Percentiles rank a stretch among this genome's conserved stretches.
These are phyloP conservation scores for Colletotrichum melonis DNA, from an alignment of 2,329 filamentous ascomycete species.

Conservation along the genomic window DNA sequence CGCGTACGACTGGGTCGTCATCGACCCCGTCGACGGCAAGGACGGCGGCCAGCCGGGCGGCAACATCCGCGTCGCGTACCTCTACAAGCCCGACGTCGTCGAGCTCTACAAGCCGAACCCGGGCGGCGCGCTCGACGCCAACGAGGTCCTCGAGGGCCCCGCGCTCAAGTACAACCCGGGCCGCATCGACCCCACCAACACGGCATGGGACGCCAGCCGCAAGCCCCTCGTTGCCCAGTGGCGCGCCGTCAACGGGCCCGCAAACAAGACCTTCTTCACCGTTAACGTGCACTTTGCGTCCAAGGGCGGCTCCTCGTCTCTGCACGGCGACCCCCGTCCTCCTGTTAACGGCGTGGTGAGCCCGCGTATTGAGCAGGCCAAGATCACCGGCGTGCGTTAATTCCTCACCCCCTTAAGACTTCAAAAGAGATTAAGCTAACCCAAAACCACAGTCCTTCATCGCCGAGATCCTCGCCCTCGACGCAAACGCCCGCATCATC, in stretches of 20 bases:
- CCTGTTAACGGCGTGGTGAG: constrained; percentile 74
- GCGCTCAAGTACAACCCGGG: constrained; percentile 77
- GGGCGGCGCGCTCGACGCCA: constrained; percentile 65
- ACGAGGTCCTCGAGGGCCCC: constrained; percentile 67
- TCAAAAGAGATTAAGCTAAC: constrained; percentile 18
- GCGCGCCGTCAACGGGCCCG: constrained; percentile 64
- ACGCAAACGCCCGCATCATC: constrained; percentile 68
- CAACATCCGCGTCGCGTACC: constrained; percentile 78
- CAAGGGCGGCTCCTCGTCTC: constrained; percentile 73
- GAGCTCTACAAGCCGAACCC: constrained; percentile 69
- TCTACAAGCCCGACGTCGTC: constrained; percentile 72
- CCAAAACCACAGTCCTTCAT: constrained; percentile 59
- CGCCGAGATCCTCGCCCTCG: constrained; percentile 64
- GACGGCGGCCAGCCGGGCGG: constrained; percentile 77
- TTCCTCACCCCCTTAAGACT: no score
- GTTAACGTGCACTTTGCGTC: constrained; percentile 77
- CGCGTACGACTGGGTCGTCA: constrained; percentile 69
- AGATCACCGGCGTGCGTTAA: constrained; percentile 64
- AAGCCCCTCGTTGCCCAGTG: constrained; percentile 77
- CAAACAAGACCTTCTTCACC: constrained; percentile 71
- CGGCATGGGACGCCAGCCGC: constrained; percentile 69
- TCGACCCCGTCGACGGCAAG: constrained; percentile 68
- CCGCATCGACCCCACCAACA: constrained; percentile 71
- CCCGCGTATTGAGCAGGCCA: constrained; percentile 66
- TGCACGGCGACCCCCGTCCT: constrained; percentile 74